These are phyloP conservation scores for Boletellus emodensis DNA, from an alignment of 768 basidiomycete species.

Conservation along the genomic window DNA sequence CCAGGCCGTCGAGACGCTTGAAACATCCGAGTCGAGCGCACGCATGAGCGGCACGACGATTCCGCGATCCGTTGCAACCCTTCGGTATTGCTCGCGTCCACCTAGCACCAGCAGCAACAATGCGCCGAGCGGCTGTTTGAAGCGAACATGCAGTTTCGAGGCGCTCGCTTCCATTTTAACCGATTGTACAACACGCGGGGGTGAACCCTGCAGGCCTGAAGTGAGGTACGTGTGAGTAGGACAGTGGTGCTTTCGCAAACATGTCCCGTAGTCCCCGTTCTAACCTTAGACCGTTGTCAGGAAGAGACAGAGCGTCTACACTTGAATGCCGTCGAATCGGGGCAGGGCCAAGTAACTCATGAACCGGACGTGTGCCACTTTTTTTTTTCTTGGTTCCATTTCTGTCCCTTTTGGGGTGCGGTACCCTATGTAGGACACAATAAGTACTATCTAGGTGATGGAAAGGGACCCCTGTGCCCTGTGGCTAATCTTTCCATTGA, in stretches of 20 bases:
- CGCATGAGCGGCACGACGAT: slow-evolving; percentile 12
- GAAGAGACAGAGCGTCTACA: background rate
- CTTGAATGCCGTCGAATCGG: background rate
- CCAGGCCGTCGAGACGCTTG: slow-evolving; percentile 7
- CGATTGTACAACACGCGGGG: background rate
- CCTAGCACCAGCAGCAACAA: slow-evolving; percentile 8
- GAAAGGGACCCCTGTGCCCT: too few relatives aligned
- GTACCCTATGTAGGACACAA: too few relatives aligned
- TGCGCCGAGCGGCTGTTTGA: slow-evolving; percentile 12
- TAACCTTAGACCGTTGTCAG: slow-evolving; percentile 1
- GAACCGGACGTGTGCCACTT: too few relatives aligned
- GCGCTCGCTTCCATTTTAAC: background rate
- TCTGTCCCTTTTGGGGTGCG: too few relatives aligned
- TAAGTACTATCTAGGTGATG: too few relatives aligned
- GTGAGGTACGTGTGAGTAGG: background rate
- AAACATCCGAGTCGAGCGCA: slow-evolving; percentile 1
- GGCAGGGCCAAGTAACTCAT: slow-evolving; percentile 3
- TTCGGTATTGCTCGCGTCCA: slow-evolving; percentile 9
- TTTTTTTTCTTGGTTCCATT: too few relatives aligned
- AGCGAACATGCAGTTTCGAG: slow-evolving; percentile 6
- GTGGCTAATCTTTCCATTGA: too few relatives aligned
- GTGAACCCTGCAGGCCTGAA: too few relatives aligned
- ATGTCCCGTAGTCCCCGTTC: background rate
- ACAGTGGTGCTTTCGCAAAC: background rate
- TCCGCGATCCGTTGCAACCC: slow-evolving; percentile 10